These are phyloP conservation scores for Paraglomus occultum DNA, from an alignment of 192 early-diverging fungal species.

Conservation along the genomic window DNA sequence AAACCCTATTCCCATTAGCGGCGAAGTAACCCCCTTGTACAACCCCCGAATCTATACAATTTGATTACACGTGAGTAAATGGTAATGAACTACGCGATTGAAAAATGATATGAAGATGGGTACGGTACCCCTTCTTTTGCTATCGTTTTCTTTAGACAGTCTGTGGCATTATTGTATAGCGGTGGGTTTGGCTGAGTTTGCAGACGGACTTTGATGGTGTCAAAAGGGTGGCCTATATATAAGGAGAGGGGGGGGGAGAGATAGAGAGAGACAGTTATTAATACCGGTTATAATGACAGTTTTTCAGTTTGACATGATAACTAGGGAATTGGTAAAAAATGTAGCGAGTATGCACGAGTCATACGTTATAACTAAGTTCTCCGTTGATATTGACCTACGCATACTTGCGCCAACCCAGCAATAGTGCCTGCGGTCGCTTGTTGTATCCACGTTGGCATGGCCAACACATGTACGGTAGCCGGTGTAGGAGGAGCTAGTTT, in stretches of 20 bases:
- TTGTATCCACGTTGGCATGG: slow-evolving; percentile 48
- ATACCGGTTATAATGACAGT: not conserved
- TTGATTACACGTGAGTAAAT: not conserved
- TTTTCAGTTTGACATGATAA: not conserved
- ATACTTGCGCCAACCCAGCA: slow-evolving; percentile 71
- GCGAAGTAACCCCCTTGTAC: slow-evolving; percentile 71
- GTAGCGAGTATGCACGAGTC: not conserved
- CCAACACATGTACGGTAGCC: not conserved
- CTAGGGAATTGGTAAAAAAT: too few species aligned
- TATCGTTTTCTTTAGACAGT: slow-evolving; percentile 52
- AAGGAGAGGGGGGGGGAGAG: not conserved
- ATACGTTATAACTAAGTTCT: not conserved
- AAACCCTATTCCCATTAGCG: slow-evolving; percentile 67
- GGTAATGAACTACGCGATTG: not conserved
- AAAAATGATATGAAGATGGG: not conserved
- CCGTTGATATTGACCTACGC: slow-evolving; percentile 43
- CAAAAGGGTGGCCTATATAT: slow-evolving; percentile 60
- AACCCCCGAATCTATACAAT: slow-evolving; percentile 55
- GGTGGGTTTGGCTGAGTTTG: slow-evolving; percentile 61
- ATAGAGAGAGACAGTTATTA: not conserved
- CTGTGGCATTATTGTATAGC: slow-evolving; percentile 56
- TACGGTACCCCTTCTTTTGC: slow-evolving; percentile 58
- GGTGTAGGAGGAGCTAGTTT: too few species aligned
- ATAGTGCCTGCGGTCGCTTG: slow-evolving; percentile 61
- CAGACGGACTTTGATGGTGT: slow-evolving; percentile 66